Evolutionary conservation across 768 basidiomycete genomes (phyloP).

Genomic region (Leucosporidium scottii): DNA sequence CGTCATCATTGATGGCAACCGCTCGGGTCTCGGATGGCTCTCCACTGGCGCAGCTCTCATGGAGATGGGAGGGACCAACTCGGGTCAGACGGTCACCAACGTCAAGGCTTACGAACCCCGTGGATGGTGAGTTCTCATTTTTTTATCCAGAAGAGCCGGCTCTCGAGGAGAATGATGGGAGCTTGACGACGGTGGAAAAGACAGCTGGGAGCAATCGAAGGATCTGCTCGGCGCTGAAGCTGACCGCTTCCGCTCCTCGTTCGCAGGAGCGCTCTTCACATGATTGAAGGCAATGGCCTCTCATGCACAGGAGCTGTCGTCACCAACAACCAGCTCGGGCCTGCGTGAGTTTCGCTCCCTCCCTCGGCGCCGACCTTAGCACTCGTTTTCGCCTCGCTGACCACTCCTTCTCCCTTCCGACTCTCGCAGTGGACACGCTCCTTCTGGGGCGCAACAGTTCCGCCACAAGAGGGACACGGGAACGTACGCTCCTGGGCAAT

Average conservation of each 20-base stretch:
- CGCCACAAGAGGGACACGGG: neutral
- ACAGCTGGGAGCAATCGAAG: too few relatives aligned
- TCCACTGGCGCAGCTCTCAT: neutral
- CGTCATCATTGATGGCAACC: constrained; percentile 10
- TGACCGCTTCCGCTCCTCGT: neutral
- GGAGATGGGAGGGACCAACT: constrained; percentile 13
- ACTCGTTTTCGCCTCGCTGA: too few relatives aligned
- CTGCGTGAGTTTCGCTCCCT: neutral
- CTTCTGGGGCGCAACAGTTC: constrained; percentile 1
- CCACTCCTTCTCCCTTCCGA: neutral
- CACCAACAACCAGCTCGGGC: constrained; percentile 8
- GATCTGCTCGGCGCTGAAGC: neutral
- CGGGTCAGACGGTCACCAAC: neutral
- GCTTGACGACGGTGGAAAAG: too few relatives aligned
- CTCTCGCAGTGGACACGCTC: neutral
- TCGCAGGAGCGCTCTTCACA: neutral
- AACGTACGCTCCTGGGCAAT: neutral
- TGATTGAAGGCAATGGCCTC: neutral
- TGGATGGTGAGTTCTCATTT: constrained; percentile 5
- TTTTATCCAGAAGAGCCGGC: neutral
- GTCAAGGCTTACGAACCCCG: constrained; percentile 17
- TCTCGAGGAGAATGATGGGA: too few relatives aligned
- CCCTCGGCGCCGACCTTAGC: too few relatives aligned
- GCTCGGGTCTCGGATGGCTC: neutral
- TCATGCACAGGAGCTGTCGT: neutral